Conservation (phyloP, 1,284 basidiomycete species). For the Sanghuangporus baumii region DNA sequence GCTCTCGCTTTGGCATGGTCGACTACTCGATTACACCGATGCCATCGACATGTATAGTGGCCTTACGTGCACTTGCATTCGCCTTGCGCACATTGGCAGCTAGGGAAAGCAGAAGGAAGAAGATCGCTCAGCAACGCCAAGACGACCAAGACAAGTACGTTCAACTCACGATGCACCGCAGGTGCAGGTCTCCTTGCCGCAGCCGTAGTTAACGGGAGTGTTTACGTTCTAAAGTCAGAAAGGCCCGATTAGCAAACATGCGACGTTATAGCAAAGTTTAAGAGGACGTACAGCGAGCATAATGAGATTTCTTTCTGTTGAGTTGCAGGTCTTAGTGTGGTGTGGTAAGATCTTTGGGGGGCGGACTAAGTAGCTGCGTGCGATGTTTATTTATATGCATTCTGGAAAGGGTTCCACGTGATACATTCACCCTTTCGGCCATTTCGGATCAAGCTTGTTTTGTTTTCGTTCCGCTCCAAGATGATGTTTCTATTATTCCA, state of each 20-base stretch:
- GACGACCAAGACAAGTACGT: not conserved
- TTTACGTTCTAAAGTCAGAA: conserved; percentile 31
- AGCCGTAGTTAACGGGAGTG: conserved; percentile 40
- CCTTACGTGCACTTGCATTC: conserved; percentile 52
- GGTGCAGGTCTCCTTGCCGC: conserved; percentile 43
- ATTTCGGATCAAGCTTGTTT: not conserved
- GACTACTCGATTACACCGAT: not conserved
- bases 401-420: not conserved
- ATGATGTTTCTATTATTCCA: not conserved
- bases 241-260: not conserved
- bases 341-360: not conserved
- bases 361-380: not conserved
- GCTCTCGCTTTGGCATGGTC: not conserved
- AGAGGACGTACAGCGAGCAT: conserved; percentile 16
- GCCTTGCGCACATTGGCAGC: conserved; percentile 51
- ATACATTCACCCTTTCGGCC: not conserved
- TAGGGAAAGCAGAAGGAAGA: conserved; percentile 21
- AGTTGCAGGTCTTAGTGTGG: not conserved
- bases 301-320: not conserved
- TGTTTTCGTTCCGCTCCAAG: not conserved
- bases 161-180: conserved; percentile 44
- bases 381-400: conserved; percentile 16
- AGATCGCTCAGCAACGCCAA: not conserved
- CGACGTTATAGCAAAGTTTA: not conserved
- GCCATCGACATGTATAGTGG: not conserved